Conservation (phyloP, 495 filamentous ascomycete species). For the Cercophora sp. region DNA sequence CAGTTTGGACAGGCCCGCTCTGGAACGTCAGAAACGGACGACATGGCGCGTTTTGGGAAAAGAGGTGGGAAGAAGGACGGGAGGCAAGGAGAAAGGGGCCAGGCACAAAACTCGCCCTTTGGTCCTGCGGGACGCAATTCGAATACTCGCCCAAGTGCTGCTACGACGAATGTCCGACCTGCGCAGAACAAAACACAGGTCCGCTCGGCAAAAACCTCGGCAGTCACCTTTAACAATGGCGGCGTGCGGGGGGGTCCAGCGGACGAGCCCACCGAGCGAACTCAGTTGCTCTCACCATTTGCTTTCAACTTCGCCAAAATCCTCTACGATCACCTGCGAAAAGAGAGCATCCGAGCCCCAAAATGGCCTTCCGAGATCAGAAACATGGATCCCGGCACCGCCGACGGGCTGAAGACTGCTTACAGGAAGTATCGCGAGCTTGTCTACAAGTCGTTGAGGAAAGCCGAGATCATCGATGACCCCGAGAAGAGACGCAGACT, state of each 20-base stretch:
- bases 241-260: too few relatives aligned
- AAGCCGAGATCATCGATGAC: conserved; percentile 76
- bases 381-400: conserved; percentile 39
- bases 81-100: too few relatives aligned
- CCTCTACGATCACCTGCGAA: conserved; percentile 38
- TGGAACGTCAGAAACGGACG: too few relatives aligned
- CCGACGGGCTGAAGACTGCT: conserved; percentile 41
- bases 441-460: conserved; percentile 66
- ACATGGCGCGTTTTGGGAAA: too few relatives aligned
- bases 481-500: conserved; percentile 78
- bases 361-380: conserved; percentile 37
- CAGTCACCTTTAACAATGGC: too few relatives aligned
- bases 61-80: too few relatives aligned
- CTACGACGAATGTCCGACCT: too few relatives aligned
- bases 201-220: too few relatives aligned
- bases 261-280: conserved; percentile 24
- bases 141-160: too few relatives aligned
- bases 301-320: conserved; percentile 37
- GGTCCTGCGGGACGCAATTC: too few relatives aligned
- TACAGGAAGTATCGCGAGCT: conserved; percentile 64
- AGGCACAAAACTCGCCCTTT: too few relatives aligned
- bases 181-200: conserved; percentile 17
- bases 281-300: conserved; percentile 27
- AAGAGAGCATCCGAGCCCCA: conserved; percentile 42
- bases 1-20: too few relatives aligned